Evolutionary conservation across 768 basidiomycete genomes (phyloP), one percentile per base, ranked within the genome.

Genomic region (Tylopilus rubrobrunneus): DNA sequence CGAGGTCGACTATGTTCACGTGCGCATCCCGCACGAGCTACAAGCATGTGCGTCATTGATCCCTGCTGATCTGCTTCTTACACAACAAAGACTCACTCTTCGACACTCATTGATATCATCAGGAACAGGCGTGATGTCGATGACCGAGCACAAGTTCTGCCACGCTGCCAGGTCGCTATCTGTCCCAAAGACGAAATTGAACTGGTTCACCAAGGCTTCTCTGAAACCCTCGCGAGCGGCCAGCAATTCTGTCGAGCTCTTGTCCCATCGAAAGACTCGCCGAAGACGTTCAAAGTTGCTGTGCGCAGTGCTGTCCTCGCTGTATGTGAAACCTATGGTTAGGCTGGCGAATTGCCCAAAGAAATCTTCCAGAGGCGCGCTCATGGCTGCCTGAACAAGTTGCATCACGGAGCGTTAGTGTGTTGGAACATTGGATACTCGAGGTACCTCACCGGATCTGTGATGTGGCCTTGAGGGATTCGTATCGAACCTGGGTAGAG

Each of bases 1-100:
- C 45, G 21, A 75, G 64, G 42, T 75, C 69, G 17, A 71, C 58
- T 6, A 74, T 61, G 40, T 75, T 74, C 25, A 74, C 70, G 31
- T 72, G 60, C 7, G 66, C 59, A 15, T 58, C 60, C 52, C 58
- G 52, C 6, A 73, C 62, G n/a, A 42, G 52, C 70, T 62, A 37
- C 25, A 2, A 14, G 21, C 5, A 15, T 2, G 6, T 9, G 7
- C 5, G 25, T 49, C 33, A 42, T 40, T 5, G 1, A 44, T 49
- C 27, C 17, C 36, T 14, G 11, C 2, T 8, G 7, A 1, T 17
- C 15, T 1, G 36, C 33, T 42, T 21, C 21, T 2, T 27, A n/a
- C 21, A 37, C 1, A 45, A 25, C 9, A 45, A 17, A 10, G 14
- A 53, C 62, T 50, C 28, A 68, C 67, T 7, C 6, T 12, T 9